Percentiles rank a stretch among this genome's conserved stretches.
Conservation (phyloP, 2,329 filamentous ascomycete genomes). For the Beauveria sp. region DNA sequence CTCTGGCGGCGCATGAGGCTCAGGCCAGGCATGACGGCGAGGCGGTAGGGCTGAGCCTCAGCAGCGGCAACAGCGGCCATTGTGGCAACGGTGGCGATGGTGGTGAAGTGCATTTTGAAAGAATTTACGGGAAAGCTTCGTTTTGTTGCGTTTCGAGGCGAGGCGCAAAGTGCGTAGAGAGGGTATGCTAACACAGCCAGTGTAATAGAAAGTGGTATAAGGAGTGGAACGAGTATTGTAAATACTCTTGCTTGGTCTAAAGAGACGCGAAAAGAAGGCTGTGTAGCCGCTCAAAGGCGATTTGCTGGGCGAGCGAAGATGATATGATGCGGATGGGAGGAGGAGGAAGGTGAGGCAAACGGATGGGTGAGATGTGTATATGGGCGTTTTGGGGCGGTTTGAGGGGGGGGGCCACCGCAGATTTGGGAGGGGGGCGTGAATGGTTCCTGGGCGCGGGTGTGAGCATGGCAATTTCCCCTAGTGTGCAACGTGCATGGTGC, state of each 20-base stretch:
- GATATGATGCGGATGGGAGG: conserved; percentile 4
- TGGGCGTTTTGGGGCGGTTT: not conserved
- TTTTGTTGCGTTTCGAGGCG: no score
- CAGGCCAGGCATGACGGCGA: conserved; percentile 30
- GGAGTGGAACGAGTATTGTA: conserved; percentile 22
- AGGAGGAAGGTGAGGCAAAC: not conserved
- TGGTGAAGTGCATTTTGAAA: conserved; percentile 29
- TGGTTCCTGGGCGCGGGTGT: conserved; percentile 5
- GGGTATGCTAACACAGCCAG: not conserved
- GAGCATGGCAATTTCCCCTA: conserved; percentile 9
- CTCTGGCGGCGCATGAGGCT: conserved; percentile 37
- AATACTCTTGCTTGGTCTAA: conserved; percentile 18
- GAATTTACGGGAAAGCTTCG: not conserved
- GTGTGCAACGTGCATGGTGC: not conserved
- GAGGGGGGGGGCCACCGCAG: not conserved
- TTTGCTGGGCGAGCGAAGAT: conserved; percentile 5
- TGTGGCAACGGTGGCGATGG: conserved; percentile 25
- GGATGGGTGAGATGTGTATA: conserved; percentile 8
- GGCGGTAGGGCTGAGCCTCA: conserved; percentile 28
- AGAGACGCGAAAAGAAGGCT: conserved; percentile 12
- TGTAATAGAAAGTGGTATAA: conserved; percentile 11
- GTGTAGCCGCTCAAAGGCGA: conserved; percentile 11
- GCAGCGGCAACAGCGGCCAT: conserved; percentile 26
- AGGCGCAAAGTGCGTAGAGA: conserved; percentile 3
- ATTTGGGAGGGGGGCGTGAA: not conserved